Percentiles rank a stretch among this genome's conserved stretches.
phyloP scores from a whole-genome alignment of 192 early-diverging fungal genomes.

The Coemansia sp. region DNA sequence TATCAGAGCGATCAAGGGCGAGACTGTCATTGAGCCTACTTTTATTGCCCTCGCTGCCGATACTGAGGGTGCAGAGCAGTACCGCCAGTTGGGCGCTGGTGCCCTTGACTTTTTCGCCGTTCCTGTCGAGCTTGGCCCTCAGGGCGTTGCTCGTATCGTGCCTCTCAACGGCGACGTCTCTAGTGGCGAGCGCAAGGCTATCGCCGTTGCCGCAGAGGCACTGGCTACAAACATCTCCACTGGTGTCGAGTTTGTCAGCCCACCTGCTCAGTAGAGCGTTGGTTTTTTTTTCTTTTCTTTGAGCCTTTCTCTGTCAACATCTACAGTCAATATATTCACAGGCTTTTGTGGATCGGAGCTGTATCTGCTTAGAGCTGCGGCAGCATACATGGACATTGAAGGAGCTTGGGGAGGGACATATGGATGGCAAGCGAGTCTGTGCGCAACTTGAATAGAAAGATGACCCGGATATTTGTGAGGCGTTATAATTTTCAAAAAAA shows the following conservation, averaged over 20 bases:
- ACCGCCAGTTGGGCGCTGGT: conserved; percentile 59
- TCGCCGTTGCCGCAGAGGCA: conserved; percentile 76
- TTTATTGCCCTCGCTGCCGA: conserved; percentile 72
- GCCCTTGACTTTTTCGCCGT: conserved; percentile 74
- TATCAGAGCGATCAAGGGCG: conserved; percentile 74
- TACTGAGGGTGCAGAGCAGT: conserved; percentile 50
- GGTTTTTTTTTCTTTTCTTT: neutral
- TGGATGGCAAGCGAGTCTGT: neutral
- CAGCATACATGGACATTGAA: neutral
- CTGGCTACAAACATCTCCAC: conserved; percentile 89
- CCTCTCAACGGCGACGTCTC: conserved; percentile 68
- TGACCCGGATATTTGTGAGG: neutral
- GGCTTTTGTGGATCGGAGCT: neutral
- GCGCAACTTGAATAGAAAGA: neutral
- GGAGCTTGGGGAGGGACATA: neutral
- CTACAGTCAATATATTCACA: conserved; percentile 8
- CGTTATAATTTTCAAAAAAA: neutral
- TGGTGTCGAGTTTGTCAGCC: conserved; percentile 79
- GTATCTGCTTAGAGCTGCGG: neutral
- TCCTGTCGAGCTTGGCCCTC: conserved; percentile 70
- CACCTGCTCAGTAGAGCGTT: conserved; percentile 16
- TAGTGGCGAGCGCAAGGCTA: conserved; percentile 77
- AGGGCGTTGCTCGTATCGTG: conserved; percentile 88
- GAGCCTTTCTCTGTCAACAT: neutral
- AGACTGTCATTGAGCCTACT: conserved; percentile 86